phyloP scores from a whole-genome alignment of 805 yeast species.

The Kuraishia ogatae region DNA sequence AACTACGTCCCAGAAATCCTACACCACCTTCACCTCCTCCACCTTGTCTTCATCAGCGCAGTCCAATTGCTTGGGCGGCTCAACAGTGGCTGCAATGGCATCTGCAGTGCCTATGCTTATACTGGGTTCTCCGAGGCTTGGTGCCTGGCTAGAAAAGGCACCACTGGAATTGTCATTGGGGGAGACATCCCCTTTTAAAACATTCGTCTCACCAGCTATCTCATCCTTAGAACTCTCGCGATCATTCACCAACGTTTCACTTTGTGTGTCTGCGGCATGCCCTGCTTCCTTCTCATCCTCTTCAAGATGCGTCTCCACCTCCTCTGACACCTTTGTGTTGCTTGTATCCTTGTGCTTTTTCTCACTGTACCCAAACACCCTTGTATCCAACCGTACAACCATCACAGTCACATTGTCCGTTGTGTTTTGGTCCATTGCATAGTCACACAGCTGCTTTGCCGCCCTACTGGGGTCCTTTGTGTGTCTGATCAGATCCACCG shows the following conservation, averaged over 20 bases:
- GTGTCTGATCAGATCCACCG: constrained; percentile 60
- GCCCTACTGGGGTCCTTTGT: constrained; percentile 54
- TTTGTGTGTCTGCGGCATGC: too few relatives aligned
- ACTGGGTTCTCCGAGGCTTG: not conserved
- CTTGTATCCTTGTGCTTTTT: not conserved
- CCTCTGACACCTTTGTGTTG: not conserved
- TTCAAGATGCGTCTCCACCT: not conserved
- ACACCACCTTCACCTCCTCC: not conserved
- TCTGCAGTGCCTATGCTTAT: not conserved
- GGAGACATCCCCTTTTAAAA: not conserved
- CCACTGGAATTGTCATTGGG: not conserved
- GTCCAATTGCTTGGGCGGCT: not conserved
- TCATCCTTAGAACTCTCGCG: not conserved
- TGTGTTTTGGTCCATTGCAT: constrained; percentile 71
- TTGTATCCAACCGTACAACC: constrained; percentile 58
- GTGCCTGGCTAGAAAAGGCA: not conserved
- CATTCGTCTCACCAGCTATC: not conserved
- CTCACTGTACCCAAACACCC: constrained; percentile 25
- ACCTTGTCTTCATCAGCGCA: not conserved
- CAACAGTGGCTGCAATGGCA: not conserved
- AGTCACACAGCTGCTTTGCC: constrained; percentile 54
- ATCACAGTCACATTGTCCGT: constrained; percentile 91
- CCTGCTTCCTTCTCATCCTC: not conserved
- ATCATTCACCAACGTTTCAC: not conserved
- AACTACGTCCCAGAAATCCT: too few relatives aligned